Percentiles rank a stretch among this genome's conserved stretches.
Conservation (phyloP, 768 basidiomycete genomes). For the Basidioascus undulatus region DNA sequence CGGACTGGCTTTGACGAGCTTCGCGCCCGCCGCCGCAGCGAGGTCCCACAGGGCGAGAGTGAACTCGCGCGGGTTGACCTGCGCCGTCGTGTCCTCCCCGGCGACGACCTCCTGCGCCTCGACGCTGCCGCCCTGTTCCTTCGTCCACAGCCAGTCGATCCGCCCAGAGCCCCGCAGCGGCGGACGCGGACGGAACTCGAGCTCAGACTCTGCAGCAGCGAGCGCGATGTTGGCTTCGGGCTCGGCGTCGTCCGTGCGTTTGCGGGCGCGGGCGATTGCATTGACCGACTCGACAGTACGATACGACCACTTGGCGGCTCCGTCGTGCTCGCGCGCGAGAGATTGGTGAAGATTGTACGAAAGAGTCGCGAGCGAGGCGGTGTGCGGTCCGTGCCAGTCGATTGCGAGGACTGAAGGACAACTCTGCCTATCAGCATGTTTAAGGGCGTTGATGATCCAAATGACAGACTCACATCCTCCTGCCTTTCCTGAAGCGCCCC, state of each 20-base stretch:
- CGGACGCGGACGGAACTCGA: too few species aligned
- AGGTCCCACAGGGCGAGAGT: conserved; percentile 1
- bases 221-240: too few species aligned
- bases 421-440: too few species aligned
- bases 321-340: conserved; percentile 44
- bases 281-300: conserved; percentile 41
- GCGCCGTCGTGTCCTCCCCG: conserved; percentile 29
- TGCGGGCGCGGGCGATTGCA: too few species aligned
- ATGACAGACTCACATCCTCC: too few species aligned
- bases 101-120: background rate
- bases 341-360: conserved; percentile 52
- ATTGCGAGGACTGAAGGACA: conserved; percentile 65
- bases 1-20: too few species aligned
- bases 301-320: conserved; percentile 59
- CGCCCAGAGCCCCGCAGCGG: too few species aligned
- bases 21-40: too few species aligned
- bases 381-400: conserved; percentile 46
- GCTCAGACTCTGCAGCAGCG: too few species aligned
- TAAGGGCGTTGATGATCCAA: too few species aligned
- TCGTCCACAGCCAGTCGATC: conserved; percentile 5
- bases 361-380: conserved; percentile 34
- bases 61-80: conserved; percentile 22
- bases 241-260: background rate
- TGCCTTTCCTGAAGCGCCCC: conserved; percentile 63
- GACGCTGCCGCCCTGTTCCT: too few species aligned